Conservation (phyloP, 2,329 filamentous ascomycete species). For the Diaporthe sp. region DNA sequence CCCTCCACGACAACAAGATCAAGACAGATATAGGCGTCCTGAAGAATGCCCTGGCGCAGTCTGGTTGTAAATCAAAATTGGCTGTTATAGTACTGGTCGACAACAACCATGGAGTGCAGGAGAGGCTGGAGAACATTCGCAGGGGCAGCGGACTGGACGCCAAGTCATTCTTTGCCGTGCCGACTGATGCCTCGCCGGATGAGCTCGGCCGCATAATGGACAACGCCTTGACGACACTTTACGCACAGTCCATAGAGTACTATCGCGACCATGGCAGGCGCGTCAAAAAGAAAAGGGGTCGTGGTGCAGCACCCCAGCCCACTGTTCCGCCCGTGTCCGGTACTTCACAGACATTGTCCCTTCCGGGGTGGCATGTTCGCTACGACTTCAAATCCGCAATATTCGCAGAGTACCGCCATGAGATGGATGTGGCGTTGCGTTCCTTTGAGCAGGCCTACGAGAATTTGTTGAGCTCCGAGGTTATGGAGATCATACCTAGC, state of each 20-base stretch:
- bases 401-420: conserved; percentile 92
- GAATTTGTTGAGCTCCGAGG: conserved; percentile 80
- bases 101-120: conserved; percentile 65
- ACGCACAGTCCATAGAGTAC: conserved; percentile 84
- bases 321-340: conserved; percentile 85
- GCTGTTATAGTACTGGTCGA: conserved; percentile 83
- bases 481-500: conserved; percentile 88
- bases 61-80: conserved; percentile 82
- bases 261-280: conserved; percentile 96
- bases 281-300: conserved; percentile 85
- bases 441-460: conserved; percentile 92
- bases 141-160: conserved; percentile 82
- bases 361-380: conserved; percentile 89
- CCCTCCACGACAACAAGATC: conserved; percentile 85
- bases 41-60: conserved; percentile 73
- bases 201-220: conserved; percentile 81
- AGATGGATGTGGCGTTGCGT: conserved; percentile 87
- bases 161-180: conserved; percentile 87
- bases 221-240: conserved; percentile 77
- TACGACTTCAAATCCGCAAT: conserved; percentile 95
- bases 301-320: conserved; percentile 81
- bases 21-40: conserved; percentile 87
- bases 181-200: conserved; percentile 75
- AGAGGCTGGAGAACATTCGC: conserved; percentile 83
- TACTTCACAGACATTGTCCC: conserved; percentile 86